Evolutionary conservation across 768 basidiomycete genomes (phyloP), one percentile per base, ranked within the genome.

Genomic region (Gloeopeniophorella convolvens): DNA sequence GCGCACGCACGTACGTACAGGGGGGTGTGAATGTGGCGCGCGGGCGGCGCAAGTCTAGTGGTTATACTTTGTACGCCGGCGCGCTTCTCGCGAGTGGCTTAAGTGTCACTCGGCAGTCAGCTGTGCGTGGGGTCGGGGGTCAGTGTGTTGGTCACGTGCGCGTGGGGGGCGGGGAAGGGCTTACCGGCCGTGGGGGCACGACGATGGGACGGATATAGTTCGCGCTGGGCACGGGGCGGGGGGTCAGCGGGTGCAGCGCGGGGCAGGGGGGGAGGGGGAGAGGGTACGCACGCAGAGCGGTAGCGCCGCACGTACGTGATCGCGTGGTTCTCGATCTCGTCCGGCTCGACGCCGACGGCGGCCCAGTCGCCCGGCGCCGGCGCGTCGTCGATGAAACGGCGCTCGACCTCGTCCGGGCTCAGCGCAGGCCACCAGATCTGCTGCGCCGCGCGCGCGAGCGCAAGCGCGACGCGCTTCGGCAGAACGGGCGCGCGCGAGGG

Each of bases 281-380:
- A 36, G 18, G 18, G n/a, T 45, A 86, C 89, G 66, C 72, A 94
- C 88, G 87, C 80, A 60, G 84, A 80, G 61, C 95, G 81, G 72
- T 88, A 96, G 62, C 88, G 77, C 68, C 95, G 77, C 59, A 99
- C 74, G 68, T 91, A 93, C 54, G 82, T 81, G 69, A 97, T 86
- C 18, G 94, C 95, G 55, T 89, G 81, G 46, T 79, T 74, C 71
- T 98, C 94, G 54, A 98, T 77, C 62, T 85, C 82, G 50, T 87
- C 80, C 24, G 94, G 94, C 24, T 69, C 69, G 50, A 97, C 80
- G 20, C 88, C 87, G 53, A 96, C 73, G 39, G 78, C 76, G 59
- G 81, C 81, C 92, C 92, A 97, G 64, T 85, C 85, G 20, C 89
- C 89, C 16, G 72, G 75, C 50, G 72, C 77, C 49, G 82, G 76